Base-by-base conservation (phyloP, 2,329 filamentous ascomycete genomes). In the Fusarium dlaminii region DNA sequence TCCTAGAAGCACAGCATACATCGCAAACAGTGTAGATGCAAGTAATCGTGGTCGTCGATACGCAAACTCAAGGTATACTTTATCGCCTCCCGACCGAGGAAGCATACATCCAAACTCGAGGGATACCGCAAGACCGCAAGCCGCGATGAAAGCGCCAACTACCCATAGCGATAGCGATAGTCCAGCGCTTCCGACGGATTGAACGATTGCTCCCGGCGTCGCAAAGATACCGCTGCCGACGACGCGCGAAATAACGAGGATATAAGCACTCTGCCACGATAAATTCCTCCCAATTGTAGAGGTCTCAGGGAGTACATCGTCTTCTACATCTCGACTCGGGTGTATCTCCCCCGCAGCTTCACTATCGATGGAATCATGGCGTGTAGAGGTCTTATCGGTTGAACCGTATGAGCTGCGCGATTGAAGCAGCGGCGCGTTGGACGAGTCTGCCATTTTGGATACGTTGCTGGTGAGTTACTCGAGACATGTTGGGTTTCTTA, bases 151-250 rank as follows among this genome's bases (percentile, higher is more conserved):
- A 0, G 90, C 89, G 2, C 91, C 92, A 0, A 89, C 80, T 0
- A 91, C 63, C 92, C 92, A 94, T 7, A 94, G 80, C 2, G 87
- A 72, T 4, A 94, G 80, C 1, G 90, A 87, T 6, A 93, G 81
- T 0, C 91, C 91, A 0, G 91, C 85, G 63, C 91, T 94, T 4
- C 92, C 92, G 5, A 90, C 89, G 0, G 89, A 87, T 42, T 89
- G 87, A 7, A 93, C 85, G 56, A 94, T 92, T 9, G 90, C 87
- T 0, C 90, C 91, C 0, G 91, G 92, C 0, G 91, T 93, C 2
- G 92, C 91, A 76, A 94, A 94, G 72, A 94, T 93, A 32, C 91
- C 92, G 75, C 87, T 91, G 18, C 91, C 91, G 36, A 93, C 90
- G 11, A 93, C 90, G 18, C 91, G 87, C 4, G 90, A 92, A 32